Conservation (phyloP, 257 asterid genomes). For the Verbena officinalis region DNA sequence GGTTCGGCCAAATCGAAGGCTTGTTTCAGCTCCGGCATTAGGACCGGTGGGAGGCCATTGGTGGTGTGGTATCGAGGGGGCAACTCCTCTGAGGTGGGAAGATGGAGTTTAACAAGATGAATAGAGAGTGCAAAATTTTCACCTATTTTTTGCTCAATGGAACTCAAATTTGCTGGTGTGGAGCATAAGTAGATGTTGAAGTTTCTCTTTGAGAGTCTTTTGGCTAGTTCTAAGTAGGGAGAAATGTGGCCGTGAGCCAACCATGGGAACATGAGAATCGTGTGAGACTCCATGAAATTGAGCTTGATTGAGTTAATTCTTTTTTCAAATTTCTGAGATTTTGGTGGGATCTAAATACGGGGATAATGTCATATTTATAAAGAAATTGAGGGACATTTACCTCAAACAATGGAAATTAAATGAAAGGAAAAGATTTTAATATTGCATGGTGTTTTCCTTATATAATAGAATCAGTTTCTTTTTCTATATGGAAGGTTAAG, state of each 20-base stretch:
- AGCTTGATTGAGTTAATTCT: not conserved
- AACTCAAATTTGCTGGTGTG: constrained; percentile 41
- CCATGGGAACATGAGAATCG: constrained; percentile 45
- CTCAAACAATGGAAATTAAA: not conserved
- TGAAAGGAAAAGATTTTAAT: constrained; percentile 15
- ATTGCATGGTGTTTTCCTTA: constrained; percentile 8
- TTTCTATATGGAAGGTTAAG: not conserved
- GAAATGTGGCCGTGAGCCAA: constrained; percentile 48
- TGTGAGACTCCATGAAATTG: constrained; percentile 28
- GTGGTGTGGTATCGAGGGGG: constrained; percentile 51
- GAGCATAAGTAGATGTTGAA: constrained; percentile 47
- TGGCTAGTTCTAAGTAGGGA: constrained; percentile 47
- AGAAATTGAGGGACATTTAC: not conserved
- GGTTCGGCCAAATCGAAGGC: constrained; percentile 43
- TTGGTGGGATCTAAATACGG: not conserved
- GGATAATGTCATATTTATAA: constrained; percentile 18
- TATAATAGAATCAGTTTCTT: constrained; percentile 7
- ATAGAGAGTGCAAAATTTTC: constrained; percentile 25
- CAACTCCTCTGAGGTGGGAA: constrained; percentile 38
- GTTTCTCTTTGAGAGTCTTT: constrained; percentile 35
- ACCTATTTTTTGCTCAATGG: constrained; percentile 36
- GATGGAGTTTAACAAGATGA: constrained; percentile 40
- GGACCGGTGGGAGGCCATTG: constrained; percentile 54
- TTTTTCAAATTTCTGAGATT: not conserved
- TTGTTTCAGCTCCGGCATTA: constrained; percentile 39